Evolutionary conservation across 2,329 filamentous ascomycete species (phyloP), one percentile per base, ranked within the genome.

Genomic region (Claviceps sp.): DNA sequence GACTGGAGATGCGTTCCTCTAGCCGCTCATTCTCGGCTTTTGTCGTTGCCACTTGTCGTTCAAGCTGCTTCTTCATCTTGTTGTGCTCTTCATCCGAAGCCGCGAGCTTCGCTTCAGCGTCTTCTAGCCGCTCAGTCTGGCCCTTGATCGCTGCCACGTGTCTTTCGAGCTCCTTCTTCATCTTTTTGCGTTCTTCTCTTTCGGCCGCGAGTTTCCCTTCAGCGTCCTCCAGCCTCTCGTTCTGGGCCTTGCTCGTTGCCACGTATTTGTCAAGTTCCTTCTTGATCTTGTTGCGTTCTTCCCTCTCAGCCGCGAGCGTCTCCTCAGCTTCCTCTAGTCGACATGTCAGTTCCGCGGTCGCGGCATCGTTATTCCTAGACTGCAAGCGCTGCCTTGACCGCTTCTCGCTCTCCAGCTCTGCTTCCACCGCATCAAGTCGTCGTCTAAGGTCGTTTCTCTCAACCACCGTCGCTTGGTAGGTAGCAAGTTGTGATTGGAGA

Each of bases 361-460:
- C 71, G 58, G 67, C 64, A 57, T 76, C 58, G 37, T 63, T 57
- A 20, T 59, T 60, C 42, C 60, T 62, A 23, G 62, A 58, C 37
- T 63, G 58, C n/a, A 61, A 57, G 14, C 62, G 61, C 29, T 65
- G 58, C 34, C 62, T 65, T 2, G 64, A 64, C 51, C 64, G 62
- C 54, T 68, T 91, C 63, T 93, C 87, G 57, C 86, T 87, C 57
- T 90, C 87, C 2, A 95, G 74, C 59, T 95, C 86, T 44, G 88
- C 82, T 64, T 95, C 86, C 2, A 90, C 67, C 1, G 83, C 81
- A 61, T 77, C 83, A 29, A 95, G 66, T 66, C 93, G 86, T 46
- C 86, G 82, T 62, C 93, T 83, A 14, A 96, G 69, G 2, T 84
- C 77, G 45, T 91, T 73, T 65, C 94, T 95, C 62, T 95, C 88